Evolutionary conservation across 2,329 filamentous ascomycete species (phyloP), one percentile per base, ranked within the genome.

Genomic region (Byssoonygena ceratinophila): DNA sequence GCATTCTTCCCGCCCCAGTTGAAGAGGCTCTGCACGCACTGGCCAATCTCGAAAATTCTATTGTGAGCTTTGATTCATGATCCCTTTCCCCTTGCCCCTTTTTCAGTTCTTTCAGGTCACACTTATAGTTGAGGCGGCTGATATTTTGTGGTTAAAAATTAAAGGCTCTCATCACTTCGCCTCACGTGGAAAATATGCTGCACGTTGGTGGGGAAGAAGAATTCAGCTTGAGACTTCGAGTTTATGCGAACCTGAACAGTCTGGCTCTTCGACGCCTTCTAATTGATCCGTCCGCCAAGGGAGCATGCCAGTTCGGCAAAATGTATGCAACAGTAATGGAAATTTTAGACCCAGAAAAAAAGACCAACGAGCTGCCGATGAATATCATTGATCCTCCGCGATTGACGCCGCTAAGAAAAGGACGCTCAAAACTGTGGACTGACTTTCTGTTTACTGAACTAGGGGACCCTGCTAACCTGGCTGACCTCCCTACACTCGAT

Each of bases 351-450:
- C 37, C 53, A 12, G 58, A 61, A 6, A 51, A 40, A 12, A 55
- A 55, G 16, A 27, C 20, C 0, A 55, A 47, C 32, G 49, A 23
- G 23, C 14, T 58, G 9, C 59, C 60, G 6, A 39, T 52, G 2
- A 63, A 60, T 34, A 50, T 63, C 14, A 27, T 44, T 3, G 39
- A 56, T 11, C 62, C 63, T 3, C 57, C 57, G 22, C 52, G 37
- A 3, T 51, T 58, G 7, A 60, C 55, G 11, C 56, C 59, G 16
- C 51, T 60, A 14, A 41, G 27, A 25, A 57, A 55, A 22, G 61
- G 59, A 12, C 51, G 52, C 9, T 65, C 66, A 4, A 61, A 58
- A 8, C 53, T 67, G 14, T 70, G 67, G 67, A 56, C 57, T 22
- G 56, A 61, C 47, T 64, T 61, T 48, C 58, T 57, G 7, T 68